Base-by-base conservation (phyloP, 2,329 filamentous ascomycete species). In the Bipolaris sorokiniana region DNA sequence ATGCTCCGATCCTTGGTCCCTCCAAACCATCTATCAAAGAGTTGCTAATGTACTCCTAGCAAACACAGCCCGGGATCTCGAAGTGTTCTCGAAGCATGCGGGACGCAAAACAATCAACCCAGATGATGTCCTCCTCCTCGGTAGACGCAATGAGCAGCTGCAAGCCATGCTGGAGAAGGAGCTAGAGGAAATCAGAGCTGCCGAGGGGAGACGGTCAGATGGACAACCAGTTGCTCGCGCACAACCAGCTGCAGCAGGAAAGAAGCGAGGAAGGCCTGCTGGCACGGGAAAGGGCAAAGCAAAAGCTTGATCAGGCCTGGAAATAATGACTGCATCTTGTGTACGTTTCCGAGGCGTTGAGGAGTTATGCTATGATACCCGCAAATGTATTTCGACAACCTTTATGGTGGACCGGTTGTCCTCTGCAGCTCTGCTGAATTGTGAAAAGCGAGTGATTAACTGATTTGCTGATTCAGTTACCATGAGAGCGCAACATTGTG, bases 61-160 rank as follows among this genome's bases (percentile, higher is more conserved):
- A 28, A 76, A 76, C 47, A 71, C 73, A 11, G 69, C 84, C 22
- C 79, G 81, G 54, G 88, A 90, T 71, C 77, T 90, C 16, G 87
- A 90, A 67, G 81, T 81, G 68, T 77, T 77, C 59, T 65, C 72
- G 7, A 88, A 87, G 50, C 95, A 99, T 77, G 94, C 91, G 10
- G 90, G 90, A 1, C 86, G 94, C 23, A 86, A 86, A 2, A 93
- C 89, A 0, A 85, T 99, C 64, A 91, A 88, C 36, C 90, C 89
- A 0, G 90, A 93, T 49, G 95, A 99, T 73, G 93, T 98, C 11
- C 80, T 98, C 68, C 84, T 99, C 7, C 85, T 99, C 28, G 88
- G 91, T 23, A 83, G 95, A 59, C 87, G 94, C 57, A 99, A 98
- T 68, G 90, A 93, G 54, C 92, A 92, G 16, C 78, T 99, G 18